Conservation (phyloP, 345 rosid genomes). For the Populus deltoides region DNA sequence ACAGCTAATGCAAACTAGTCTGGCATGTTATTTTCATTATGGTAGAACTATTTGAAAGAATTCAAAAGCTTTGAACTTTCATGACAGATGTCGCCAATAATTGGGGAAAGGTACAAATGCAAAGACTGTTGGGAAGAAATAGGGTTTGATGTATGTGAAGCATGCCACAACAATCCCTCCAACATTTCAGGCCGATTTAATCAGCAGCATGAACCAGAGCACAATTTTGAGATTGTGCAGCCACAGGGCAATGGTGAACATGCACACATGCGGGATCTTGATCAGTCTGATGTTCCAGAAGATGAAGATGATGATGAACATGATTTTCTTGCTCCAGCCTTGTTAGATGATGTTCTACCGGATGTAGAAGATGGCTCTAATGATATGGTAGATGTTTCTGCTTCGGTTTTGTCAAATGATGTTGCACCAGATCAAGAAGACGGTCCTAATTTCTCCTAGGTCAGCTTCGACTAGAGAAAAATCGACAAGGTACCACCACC, state of each 20-base stretch:
- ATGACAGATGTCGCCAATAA: slow-evolving; percentile 7
- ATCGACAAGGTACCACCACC: not conserved
- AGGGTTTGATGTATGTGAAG: slow-evolving; percentile 13
- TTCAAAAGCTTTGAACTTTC: not conserved
- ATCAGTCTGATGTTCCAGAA: not conserved
- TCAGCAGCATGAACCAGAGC: slow-evolving; percentile 16
- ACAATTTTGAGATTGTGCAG: slow-evolving; percentile 7
- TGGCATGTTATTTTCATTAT: not conserved
- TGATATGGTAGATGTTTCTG: not conserved
- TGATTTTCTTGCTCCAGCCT: not conserved
- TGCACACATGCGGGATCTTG: not conserved
- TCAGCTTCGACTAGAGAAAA: not conserved
- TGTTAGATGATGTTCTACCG: not conserved
- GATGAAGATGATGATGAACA: not conserved
- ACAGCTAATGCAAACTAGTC: not conserved
- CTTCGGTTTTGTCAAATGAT: not conserved
- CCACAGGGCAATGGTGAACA: not conserved
- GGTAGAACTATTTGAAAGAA: not conserved
- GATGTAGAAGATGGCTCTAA: not conserved
- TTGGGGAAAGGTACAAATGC: slow-evolving; percentile 14
- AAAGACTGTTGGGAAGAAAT: slow-evolving; percentile 12
- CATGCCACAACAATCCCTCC: slow-evolving; percentile 9
- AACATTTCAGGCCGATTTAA: slow-evolving; percentile 7
- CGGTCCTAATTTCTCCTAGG: not conserved
- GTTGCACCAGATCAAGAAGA: not conserved